Conservation (phyloP, 371 early-diverging fungal species). For the Conidiobolus incongruus region DNA sequence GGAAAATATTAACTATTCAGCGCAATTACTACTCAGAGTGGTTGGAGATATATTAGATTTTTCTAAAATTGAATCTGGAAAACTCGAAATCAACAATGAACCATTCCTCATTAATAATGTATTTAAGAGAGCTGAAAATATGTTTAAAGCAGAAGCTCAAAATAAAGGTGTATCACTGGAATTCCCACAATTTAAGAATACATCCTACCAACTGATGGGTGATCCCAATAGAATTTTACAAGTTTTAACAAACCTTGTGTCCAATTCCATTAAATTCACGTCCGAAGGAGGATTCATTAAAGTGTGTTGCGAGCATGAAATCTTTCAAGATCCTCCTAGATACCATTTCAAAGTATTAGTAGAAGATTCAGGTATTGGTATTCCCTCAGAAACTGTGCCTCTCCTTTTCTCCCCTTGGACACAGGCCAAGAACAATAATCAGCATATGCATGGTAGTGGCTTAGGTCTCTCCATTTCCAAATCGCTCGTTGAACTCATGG, state of each 20-base stretch:
- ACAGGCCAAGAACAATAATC: constrained; percentile 33
- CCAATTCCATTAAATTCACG: constrained; percentile 44
- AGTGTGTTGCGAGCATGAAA: not conserved
- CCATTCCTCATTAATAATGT: constrained; percentile 21
- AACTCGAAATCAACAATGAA: constrained; percentile 15
- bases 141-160: constrained; percentile 7
- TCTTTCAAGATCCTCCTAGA: not conserved
- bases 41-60: constrained; percentile 30
- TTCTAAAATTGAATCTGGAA: constrained; percentile 27
- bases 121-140: constrained; percentile 15
- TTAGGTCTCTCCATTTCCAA: constrained; percentile 25
- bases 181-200: constrained; percentile 9
- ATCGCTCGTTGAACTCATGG: constrained; percentile 25
- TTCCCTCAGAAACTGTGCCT: constrained; percentile 20
- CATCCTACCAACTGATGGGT: constrained; percentile 17
- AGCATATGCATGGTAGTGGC: constrained; percentile 19
- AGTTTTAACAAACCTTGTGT: constrained; percentile 22
- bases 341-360: too few species aligned
- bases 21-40: constrained; percentile 6
- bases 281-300: constrained; percentile 23
- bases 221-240: constrained; percentile 22
- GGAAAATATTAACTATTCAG: not conserved
- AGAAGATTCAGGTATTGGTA: constrained; percentile 36
- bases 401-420: constrained; percentile 31
- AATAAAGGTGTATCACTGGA: constrained; percentile 7